These are phyloP conservation scores for Macrophomina phaseolina DNA, from an alignment of 2,329 filamentous ascomycete species.

Conservation along the genomic window DNA sequence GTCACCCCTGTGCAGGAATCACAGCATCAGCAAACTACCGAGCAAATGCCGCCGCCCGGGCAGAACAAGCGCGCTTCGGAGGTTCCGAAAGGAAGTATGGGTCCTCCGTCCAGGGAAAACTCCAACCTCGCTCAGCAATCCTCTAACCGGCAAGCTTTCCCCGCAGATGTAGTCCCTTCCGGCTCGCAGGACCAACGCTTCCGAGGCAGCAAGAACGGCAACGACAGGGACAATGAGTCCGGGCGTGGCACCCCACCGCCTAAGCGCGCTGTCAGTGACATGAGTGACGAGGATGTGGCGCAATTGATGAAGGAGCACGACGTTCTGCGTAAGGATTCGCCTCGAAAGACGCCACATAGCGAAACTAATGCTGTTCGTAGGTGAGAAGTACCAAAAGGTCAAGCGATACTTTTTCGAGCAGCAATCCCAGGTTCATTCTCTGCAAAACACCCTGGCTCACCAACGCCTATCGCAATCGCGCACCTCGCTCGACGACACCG, in stretches of 20 bases:
- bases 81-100: conserved; percentile 8
- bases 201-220: conserved; percentile 44
- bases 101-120: conserved; percentile 8
- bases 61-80: conserved; percentile 21
- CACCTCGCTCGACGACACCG: conserved; percentile 92
- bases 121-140: conserved; percentile 6
- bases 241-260: conserved; percentile 55
- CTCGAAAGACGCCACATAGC: conserved; percentile 30
- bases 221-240: conserved; percentile 40
- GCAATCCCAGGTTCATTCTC: conserved; percentile 84
- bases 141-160: conserved; percentile 44
- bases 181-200: conserved; percentile 52
- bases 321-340: conserved; percentile 49
- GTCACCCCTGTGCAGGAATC: conserved; percentile 16
- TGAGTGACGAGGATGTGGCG: conserved; percentile 55
- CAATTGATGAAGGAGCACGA: conserved; percentile 58
- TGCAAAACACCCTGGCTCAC: conserved; percentile 97
- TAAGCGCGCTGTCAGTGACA: conserved; percentile 45
- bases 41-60: conserved; percentile 20
- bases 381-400: conserved; percentile 96
- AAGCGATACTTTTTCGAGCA: conserved; percentile 98
- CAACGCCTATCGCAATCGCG: conserved; percentile 93
- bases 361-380: conserved; percentile 53
- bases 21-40: neutral
- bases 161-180: conserved; percentile 52